Base-by-base conservation (phyloP, 768 basidiomycete species). In the Termitomyces sp. region DNA sequence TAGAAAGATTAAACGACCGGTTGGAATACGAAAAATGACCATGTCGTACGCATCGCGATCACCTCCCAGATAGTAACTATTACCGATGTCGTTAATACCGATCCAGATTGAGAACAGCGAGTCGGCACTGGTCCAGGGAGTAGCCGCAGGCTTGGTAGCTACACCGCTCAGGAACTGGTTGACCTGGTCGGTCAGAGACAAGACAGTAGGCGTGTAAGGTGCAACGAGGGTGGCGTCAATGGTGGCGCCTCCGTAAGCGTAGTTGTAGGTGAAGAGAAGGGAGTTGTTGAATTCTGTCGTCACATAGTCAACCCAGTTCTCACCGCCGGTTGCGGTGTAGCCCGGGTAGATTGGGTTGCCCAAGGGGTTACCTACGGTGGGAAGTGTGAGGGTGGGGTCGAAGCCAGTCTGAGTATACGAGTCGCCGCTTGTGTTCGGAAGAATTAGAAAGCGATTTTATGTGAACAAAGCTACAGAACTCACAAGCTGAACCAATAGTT, bases 1-100 rank as follows among this genome's bases (percentile, higher is more conserved):
- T 4, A 42, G 18, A 27, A 42, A 46, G 2, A 22, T 55, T 30
- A 6, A 44, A 41, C 4, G 30, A 36, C 27, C 27, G 6, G 3
- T 48, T 18, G 13, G 2, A 20, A 8, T 45, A 61, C 2, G n/a
- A 39, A 30, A 15, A 11, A 5, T 5, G 3, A 22, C 7, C 31
- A 30, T 11, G 24, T 70, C 82, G 55, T 64, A 84, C 82, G 80
- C 79, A 52, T 63, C 69, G 24, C 81, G 76, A 63, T 81, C 75
- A 0, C 83, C 84, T 31, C 71, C 61, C 54, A 69, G 20, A 52
- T 75, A 78, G 58, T 75, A 85, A 53, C 79, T 83, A 63, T 81
- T 81, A 31, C 81, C 84, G 34, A 88, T 78, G 63, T 88, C 87
- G 64, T 89, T 89, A 62, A 89, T 84, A 1, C 88, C 87, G 58